A percentile compares a stretch with the other conserved stretches of the same genome.
These are phyloP conservation scores for Ceratobasidium papillatum DNA, from an alignment of 1,284 basidiomycete species.

Conservation along the genomic window DNA sequence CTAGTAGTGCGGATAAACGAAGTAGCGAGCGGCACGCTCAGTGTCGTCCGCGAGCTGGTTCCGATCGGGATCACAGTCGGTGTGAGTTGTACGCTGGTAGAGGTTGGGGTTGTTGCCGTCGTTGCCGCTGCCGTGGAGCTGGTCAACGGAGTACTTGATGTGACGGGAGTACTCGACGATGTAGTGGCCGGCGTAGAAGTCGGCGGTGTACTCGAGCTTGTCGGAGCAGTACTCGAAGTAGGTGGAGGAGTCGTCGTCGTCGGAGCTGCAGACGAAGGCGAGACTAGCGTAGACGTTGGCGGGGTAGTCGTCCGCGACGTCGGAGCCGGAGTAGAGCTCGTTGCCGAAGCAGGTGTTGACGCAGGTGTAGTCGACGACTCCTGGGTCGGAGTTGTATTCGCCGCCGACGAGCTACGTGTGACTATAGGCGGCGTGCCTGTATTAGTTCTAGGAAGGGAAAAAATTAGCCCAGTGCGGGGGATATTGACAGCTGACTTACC, in stretches of 20 bases:
- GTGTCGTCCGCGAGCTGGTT: constrained; percentile 2
- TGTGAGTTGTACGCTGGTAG: not conserved
- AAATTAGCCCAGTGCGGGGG: constrained; percentile 22
- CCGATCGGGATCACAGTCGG: not conserved
- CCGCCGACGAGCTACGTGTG: not conserved
- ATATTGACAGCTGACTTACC: constrained; percentile 9
- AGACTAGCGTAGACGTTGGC: not conserved
- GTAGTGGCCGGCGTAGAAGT: not conserved
- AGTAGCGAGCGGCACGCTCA: not conserved
- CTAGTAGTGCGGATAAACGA: constrained; percentile 12
- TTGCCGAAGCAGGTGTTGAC: not conserved
- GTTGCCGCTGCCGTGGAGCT: not conserved
- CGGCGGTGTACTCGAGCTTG: not conserved
- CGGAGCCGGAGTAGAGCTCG: not conserved
- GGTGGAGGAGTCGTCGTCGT: not conserved
- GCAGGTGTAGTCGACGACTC: not conserved
- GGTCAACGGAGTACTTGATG: not conserved
- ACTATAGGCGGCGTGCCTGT: constrained; percentile 20
- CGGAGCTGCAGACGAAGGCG: not conserved
- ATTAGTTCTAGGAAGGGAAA: constrained; percentile 25
- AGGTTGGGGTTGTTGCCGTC: not conserved
- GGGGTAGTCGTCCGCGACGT: not conserved
- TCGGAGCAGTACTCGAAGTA: not conserved
- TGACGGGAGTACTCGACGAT: not conserved
- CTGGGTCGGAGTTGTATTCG: not conserved